Evolutionary conservation across 148 eudicot species (phyloP).

Genomic region (Cornus controversa): DNA sequence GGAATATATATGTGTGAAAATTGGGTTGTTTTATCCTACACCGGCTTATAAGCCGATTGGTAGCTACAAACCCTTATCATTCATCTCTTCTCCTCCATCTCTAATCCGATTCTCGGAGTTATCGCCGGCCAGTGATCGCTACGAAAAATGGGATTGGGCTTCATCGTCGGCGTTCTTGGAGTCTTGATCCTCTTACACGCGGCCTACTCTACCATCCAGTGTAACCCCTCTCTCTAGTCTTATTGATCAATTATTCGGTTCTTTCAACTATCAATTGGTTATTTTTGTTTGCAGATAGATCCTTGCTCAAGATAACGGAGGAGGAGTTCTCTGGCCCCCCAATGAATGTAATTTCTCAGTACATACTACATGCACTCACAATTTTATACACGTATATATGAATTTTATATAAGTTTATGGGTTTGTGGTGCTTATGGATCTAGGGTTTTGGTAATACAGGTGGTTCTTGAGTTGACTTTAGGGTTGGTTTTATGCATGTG

Average conservation of each 20-base stretch:
- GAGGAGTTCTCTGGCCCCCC: constrained; percentile 85
- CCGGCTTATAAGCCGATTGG: no score
- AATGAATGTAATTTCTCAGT: constrained; percentile 38
- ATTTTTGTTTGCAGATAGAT: constrained; percentile 53
- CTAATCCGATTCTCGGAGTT: neutral
- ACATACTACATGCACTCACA: neutral
- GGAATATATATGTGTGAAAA: no score
- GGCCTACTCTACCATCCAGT: constrained; percentile 77
- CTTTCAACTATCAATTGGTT: neutral
- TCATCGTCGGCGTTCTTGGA: constrained; percentile 59
- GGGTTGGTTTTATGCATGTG: constrained; percentile 64
- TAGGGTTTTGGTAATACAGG: constrained; percentile 37
- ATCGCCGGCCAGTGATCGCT: constrained; percentile 27
- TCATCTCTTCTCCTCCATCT: no score
- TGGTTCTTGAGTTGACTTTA: constrained; percentile 54
- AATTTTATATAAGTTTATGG: neutral
- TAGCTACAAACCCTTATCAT: no score
- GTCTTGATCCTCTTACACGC: constrained; percentile 73
- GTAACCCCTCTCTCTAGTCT: constrained; percentile 38
- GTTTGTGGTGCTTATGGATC: constrained; percentile 17
- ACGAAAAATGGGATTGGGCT: constrained; percentile 49
- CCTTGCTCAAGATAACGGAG: constrained; percentile 77
- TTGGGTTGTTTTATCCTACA: no score
- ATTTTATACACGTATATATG: neutral
- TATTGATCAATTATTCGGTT: neutral